These are phyloP conservation scores for Haplosporangium sp. DNA, from an alignment of 371 early-diverging fungal genomes.

Conservation along the genomic window DNA sequence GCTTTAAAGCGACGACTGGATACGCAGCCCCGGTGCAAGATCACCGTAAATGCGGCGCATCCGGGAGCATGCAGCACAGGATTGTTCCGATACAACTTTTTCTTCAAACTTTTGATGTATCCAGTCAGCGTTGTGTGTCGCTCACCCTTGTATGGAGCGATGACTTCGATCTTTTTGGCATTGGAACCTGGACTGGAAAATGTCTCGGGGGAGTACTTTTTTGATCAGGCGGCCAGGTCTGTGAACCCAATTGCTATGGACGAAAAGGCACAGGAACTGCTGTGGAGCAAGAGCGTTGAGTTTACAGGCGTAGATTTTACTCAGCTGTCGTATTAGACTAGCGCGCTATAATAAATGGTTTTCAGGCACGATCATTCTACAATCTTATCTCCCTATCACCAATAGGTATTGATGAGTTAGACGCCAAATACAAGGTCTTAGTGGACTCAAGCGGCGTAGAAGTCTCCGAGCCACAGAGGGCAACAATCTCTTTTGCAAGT, in stretches of 20 bases:
- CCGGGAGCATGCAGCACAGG: constrained; percentile 66
- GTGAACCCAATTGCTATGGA: constrained; percentile 26
- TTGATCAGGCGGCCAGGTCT: constrained; percentile 36
- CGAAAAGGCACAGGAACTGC: constrained; percentile 29
- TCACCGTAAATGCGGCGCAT: constrained; percentile 62
- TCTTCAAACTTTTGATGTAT: constrained; percentile 33
- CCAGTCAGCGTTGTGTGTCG: constrained; percentile 19
- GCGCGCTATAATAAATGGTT: too few relatives aligned
- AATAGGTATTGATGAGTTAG: too few relatives aligned
- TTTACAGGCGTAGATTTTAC: constrained; percentile 34
- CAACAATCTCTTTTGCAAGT: background rate
- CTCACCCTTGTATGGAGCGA: constrained; percentile 55
- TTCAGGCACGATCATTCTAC: too few relatives aligned
- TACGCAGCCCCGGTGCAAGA: constrained; percentile 15
- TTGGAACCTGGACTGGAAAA: constrained; percentile 57
- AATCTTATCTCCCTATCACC: too few relatives aligned
- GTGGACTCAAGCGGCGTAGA: background rate
- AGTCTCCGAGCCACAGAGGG: too few relatives aligned
- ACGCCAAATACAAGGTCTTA: too few relatives aligned
- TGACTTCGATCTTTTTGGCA: constrained; percentile 60
- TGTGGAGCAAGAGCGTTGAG: constrained; percentile 47
- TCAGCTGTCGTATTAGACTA: background rate
- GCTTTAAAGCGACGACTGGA: constrained; percentile 55
- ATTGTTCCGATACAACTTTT: constrained; percentile 43
- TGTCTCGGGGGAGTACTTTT: constrained; percentile 57